Conservation (phyloP, 225 moss, liverwort and hornwort species). For the Straminergon stramineum region DNA sequence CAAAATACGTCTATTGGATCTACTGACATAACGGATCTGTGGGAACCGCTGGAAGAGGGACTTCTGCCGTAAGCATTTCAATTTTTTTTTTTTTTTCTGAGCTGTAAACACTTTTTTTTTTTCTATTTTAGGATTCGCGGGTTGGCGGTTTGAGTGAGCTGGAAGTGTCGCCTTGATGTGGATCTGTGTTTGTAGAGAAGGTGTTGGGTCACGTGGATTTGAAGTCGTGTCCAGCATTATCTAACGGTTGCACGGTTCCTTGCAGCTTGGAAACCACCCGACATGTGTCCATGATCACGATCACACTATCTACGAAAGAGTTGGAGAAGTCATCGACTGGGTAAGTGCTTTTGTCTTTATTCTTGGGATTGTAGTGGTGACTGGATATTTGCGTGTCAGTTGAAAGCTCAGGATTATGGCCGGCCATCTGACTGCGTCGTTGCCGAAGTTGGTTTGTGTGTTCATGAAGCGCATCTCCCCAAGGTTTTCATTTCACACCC, state of each 20-base stretch:
- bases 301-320: slow-evolving; percentile 55
- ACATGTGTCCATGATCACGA: slow-evolving; percentile 64
- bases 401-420: not conserved
- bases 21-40: not conserved
- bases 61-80: not conserved
- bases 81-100: not conserved
- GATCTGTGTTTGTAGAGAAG: not conserved
- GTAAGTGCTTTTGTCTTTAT: not conserved
- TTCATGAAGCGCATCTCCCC: not conserved
- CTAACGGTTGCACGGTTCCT: not conserved
- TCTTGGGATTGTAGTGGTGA: not conserved
- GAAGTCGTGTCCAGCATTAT: not conserved
- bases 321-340: slow-evolving; percentile 62
- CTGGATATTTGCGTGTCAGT: not conserved
- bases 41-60: not conserved
- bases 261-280: slow-evolving; percentile 29
- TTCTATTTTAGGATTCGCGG: not conserved
- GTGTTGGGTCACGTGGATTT: not conserved
- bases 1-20: not conserved
- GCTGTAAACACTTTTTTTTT: too few relatives aligned
- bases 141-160: not conserved
- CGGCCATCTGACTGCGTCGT: not conserved
- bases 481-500: too few relatives aligned
- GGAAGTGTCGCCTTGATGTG: not conserved
- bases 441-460: not conserved